phyloP scores from a whole-genome alignment of 1,284 basidiomycete species.

The Anthracocystis setariae region DNA sequence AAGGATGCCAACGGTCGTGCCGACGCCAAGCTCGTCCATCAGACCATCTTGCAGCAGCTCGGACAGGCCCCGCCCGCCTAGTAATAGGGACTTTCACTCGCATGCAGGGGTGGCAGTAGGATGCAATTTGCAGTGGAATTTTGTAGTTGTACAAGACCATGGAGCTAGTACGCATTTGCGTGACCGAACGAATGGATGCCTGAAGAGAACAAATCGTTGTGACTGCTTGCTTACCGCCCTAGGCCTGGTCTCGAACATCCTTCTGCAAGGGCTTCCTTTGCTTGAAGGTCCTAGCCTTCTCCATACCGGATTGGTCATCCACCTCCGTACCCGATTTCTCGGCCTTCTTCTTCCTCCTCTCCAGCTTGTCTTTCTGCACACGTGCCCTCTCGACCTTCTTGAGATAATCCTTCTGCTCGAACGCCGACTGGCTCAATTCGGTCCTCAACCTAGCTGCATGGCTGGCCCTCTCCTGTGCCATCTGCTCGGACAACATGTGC shows the following conservation, averaged over 20 bases:
- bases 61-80: constrained; percentile 12
- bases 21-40: constrained; percentile 71
- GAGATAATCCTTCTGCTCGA: constrained; percentile 92
- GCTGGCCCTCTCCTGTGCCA: constrained; percentile 92
- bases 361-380: constrained; percentile 85
- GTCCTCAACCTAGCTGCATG: constrained; percentile 87
- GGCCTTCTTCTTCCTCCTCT: constrained; percentile 69
- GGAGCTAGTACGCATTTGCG: background rate
- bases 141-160: background rate
- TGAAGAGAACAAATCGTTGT: too few species aligned
- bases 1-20: constrained; percentile 81
- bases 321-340: constrained; percentile 23
- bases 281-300: constrained; percentile 54
- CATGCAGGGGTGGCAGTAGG: background rate
- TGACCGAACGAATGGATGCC: background rate
- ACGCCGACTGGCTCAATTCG: constrained; percentile 87
- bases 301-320: constrained; percentile 30
- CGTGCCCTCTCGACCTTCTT: constrained; percentile 92
- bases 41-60: constrained; percentile 33
- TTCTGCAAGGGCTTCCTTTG: constrained; percentile 57
- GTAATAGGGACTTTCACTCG: background rate
- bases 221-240: background rate
- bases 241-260: constrained; percentile 60
- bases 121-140: background rate
- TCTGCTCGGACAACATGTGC: constrained; percentile 98